Evolutionary conservation across 1,284 basidiomycete genomes (phyloP).

Genomic region (Ustilago curta): DNA sequence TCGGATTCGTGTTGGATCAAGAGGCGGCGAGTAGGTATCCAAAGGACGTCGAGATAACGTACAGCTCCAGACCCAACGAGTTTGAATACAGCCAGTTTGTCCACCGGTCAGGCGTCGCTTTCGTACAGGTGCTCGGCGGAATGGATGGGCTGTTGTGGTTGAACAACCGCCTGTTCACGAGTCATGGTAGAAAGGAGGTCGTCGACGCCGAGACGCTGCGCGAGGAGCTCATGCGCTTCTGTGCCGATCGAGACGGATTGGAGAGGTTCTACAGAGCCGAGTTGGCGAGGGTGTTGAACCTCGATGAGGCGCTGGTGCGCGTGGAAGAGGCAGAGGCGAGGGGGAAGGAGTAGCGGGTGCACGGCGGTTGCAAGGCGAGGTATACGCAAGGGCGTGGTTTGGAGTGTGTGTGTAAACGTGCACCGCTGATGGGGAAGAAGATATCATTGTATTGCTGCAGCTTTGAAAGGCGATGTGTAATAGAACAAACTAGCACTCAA

Average conservation of each 20-base stretch:
- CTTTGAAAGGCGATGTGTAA: too few relatives aligned
- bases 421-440: too few relatives aligned
- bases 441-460: too few relatives aligned
- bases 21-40: conserved; percentile 61
- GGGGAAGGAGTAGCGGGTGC: conserved; percentile 22
- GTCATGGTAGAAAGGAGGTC: conserved; percentile 15
- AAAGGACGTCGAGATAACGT: conserved; percentile 56
- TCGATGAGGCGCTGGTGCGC: conserved; percentile 37
- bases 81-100: conserved; percentile 68
- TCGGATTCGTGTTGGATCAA: conserved; percentile 68
- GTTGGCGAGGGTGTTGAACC: conserved; percentile 37
- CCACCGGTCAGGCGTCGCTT: conserved; percentile 64
- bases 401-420: background rate
- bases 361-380: conserved; percentile 4
- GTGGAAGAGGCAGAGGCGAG: conserved; percentile 6
- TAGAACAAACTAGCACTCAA: too few relatives aligned
- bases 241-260: conserved; percentile 50
- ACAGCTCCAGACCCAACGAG: conserved; percentile 62
- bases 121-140: conserved; percentile 66
- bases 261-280: conserved; percentile 56
- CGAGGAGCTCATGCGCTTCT: conserved; percentile 55
- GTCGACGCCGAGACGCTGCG: background rate
- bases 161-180: conserved; percentile 64
- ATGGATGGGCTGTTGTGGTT: conserved; percentile 67
- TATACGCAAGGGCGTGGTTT: conserved; percentile 6